Evolutionary conservation across 192 early-diverging fungal genomes (phyloP).

Genomic region (Thamnidium elegans): DNA sequence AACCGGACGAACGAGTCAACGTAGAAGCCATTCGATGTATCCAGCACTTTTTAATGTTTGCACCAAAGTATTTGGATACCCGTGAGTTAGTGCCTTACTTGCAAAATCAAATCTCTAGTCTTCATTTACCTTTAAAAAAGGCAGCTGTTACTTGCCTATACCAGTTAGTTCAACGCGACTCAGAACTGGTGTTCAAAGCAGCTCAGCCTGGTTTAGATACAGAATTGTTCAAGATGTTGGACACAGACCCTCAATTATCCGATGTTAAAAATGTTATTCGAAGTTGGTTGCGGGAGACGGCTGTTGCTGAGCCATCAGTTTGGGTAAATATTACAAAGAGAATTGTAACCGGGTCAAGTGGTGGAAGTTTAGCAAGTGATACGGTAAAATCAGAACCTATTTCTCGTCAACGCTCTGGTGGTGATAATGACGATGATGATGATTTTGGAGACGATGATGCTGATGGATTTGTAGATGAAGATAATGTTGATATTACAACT

Average conservation of each 20-base stretch:
- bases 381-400: conserved; percentile 29
- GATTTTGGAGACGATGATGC: conserved; percentile 43
- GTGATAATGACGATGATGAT: conserved; percentile 20
- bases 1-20: conserved; percentile 71
- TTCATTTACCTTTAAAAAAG: conserved; percentile 62
- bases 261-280: conserved; percentile 60
- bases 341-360: conserved; percentile 57
- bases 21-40: conserved; percentile 84
- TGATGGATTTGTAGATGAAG: conserved; percentile 41
- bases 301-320: conserved; percentile 63
- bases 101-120: conserved; percentile 63
- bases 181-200: conserved; percentile 63
- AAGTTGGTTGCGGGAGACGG: conserved; percentile 60
- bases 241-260: conserved; percentile 62
- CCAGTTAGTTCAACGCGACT: conserved; percentile 77
- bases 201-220: conserved; percentile 66
- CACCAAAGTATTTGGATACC: conserved; percentile 70
- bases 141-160: conserved; percentile 83
- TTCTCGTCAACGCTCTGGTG: conserved; percentile 6
- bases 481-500: conserved; percentile 32
- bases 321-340: conserved; percentile 83
- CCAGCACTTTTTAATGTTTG: conserved; percentile 89
- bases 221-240: conserved; percentile 76
- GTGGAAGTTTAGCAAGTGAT: background rate
- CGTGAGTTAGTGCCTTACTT: conserved; percentile 68